These are phyloP conservation scores for Dictyostelium purpureum DNA, from an alignment of 78 protist genomes.

Conservation along the genomic window DNA sequence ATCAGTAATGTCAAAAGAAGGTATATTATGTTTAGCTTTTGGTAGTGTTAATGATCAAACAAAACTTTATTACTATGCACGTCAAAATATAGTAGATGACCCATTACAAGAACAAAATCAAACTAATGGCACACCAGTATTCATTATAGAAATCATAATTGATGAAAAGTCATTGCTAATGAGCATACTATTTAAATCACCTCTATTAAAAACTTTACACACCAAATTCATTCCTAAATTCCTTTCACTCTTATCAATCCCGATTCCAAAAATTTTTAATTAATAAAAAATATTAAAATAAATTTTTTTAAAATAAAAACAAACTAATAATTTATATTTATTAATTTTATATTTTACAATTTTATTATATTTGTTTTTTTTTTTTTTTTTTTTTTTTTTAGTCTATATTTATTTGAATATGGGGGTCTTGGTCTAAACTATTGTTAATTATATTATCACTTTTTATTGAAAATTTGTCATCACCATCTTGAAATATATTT, in stretches of 20 bases:
- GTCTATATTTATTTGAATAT: too few relatives aligned
- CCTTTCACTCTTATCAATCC: conserved; percentile 12
- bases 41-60: conserved; percentile 50
- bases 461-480: too few relatives aligned
- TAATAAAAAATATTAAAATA: neutral
- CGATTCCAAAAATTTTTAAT: conserved; percentile 39
- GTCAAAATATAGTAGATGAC: conserved; percentile 2
- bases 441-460: too few relatives aligned
- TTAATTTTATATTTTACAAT: too few relatives aligned
- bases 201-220: neutral
- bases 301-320: neutral
- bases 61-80: conserved; percentile 44
- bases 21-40: conserved; percentile 46
- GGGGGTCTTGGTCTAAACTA: too few relatives aligned
- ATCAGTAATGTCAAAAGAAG: neutral
- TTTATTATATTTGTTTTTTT: too few relatives aligned
- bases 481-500: too few relatives aligned
- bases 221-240: conserved; percentile 43
- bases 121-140: conserved; percentile 4
- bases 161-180: conserved; percentile 24
- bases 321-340: too few relatives aligned
- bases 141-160: conserved; percentile 30
- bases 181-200: conserved; percentile 51
- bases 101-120: neutral
- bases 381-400: too few relatives aligned